Conservation (phyloP, 2,329 filamentous ascomycete genomes). For the Pestalotiopsis sp. region DNA sequence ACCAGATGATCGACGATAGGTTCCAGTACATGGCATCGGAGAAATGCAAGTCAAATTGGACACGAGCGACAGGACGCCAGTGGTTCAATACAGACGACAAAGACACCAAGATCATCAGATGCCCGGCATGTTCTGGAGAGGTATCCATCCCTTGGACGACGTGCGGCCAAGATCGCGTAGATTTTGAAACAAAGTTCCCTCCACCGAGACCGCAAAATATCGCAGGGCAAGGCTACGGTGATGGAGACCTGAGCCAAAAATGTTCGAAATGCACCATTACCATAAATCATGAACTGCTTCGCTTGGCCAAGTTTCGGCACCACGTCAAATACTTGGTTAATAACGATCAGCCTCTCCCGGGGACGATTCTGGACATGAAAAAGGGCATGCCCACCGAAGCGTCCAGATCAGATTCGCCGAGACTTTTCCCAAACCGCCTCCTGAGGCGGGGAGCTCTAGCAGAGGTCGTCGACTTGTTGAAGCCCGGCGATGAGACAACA, state of each 20-base stretch:
- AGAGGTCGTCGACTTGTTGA: slow-evolving; percentile 3
- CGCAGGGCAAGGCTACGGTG: not conserved
- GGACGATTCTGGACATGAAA: not conserved
- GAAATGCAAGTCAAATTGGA: slow-evolving; percentile 1
- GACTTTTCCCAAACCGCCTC: slow-evolving; percentile 3
- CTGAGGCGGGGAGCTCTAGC: slow-evolving; percentile 1
- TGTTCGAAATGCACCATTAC: not conserved
- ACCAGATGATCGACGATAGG: slow-evolving; percentile 1
- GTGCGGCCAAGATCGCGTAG: not conserved
- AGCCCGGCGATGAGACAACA: slow-evolving; percentile 1
- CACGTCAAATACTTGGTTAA: slow-evolving; percentile 2
- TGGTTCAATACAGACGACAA: slow-evolving; percentile 3
- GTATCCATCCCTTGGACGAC: slow-evolving; percentile 1
- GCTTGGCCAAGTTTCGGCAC: not conserved
- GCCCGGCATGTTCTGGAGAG: not conserved
- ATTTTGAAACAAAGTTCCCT: not conserved
- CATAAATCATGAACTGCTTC: not conserved
- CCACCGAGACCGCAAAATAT: not conserved
- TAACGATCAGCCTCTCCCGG: slow-evolving; percentile 7
- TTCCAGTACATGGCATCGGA: not conserved
- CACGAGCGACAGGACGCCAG: not conserved
- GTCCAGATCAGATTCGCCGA: not conserved
- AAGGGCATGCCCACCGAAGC: slow-evolving; percentile 1
- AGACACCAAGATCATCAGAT: not conserved
- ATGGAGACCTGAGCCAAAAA: not conserved